phyloP scores from a whole-genome alignment of 305 asterid species.

The Solanum hybrid region DNA sequence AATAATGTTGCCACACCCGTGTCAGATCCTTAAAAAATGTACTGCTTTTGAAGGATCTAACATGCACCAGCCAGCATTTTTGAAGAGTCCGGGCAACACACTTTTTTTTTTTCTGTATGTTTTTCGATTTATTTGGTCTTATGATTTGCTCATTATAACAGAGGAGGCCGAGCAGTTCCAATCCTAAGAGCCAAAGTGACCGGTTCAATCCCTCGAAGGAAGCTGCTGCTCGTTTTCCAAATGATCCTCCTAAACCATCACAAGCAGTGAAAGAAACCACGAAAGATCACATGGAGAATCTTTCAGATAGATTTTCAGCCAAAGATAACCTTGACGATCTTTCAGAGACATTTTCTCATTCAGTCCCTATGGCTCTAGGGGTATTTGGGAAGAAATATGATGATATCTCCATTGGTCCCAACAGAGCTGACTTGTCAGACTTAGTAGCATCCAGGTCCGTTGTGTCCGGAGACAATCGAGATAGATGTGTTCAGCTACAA shows the following conservation, averaged over 20 bases:
- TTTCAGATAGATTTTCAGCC: constrained; percentile 14
- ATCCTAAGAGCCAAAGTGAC: constrained; percentile 38
- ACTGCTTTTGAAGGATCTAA: not conserved
- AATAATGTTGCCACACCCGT: not conserved
- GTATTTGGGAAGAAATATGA: constrained; percentile 29
- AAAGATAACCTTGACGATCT: not conserved
- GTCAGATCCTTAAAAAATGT: not conserved
- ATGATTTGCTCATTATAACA: constrained; percentile 13
- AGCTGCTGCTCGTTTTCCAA: constrained; percentile 26
- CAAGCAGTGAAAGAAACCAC: constrained; percentile 23
- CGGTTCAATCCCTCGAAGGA: constrained; percentile 30
- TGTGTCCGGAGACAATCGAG: constrained; percentile 30
- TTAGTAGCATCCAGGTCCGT: constrained; percentile 28
- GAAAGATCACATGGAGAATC: constrained; percentile 21
- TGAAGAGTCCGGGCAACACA: not conserved
- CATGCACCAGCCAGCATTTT: not conserved
- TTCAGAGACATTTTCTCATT: constrained; percentile 26
- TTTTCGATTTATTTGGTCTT: not conserved
- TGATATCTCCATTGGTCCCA: constrained; percentile 18
- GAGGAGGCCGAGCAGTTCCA: constrained; percentile 35
- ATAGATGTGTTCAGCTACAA: constrained; percentile 18
- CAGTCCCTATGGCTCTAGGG: constrained; percentile 61
- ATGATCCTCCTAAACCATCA: constrained; percentile 22
- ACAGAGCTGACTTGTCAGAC: constrained; percentile 24
- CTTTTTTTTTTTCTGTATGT: not conserved